Evolutionary conservation across 1,284 basidiomycete genomes (phyloP).

Genomic region (Bondarzewia mesenterica): DNA sequence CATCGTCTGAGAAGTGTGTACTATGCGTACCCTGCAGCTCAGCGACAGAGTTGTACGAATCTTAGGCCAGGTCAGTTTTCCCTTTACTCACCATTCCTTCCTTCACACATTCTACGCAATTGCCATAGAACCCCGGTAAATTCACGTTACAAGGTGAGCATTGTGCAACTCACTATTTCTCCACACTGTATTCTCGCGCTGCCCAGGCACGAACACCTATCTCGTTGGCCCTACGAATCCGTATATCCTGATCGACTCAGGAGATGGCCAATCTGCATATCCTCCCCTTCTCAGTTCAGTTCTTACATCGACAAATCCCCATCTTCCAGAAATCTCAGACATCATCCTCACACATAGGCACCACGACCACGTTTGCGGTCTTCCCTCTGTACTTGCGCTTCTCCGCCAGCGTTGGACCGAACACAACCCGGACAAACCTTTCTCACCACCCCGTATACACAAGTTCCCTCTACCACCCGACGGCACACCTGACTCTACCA

Average conservation of each 20-base stretch:
- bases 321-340: conserved; percentile 59
- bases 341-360: conserved; percentile 92
- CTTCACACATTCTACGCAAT: background rate
- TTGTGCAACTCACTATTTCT: background rate
- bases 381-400: conserved; percentile 63
- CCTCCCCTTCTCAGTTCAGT: conserved; percentile 60
- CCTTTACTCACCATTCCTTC: background rate
- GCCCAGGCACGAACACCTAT: conserved; percentile 87
- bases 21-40: conserved; percentile 32
- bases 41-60: conserved; percentile 57
- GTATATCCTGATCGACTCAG: conserved; percentile 83
- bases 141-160: conserved; percentile 80
- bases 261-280: conserved; percentile 71
- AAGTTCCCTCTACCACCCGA: conserved; percentile 44
- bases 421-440: conserved; percentile 33
- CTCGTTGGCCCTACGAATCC: conserved; percentile 65
- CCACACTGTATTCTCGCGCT: background rate
- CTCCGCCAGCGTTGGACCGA: conserved; percentile 54
- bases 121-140: conserved; percentile 74
- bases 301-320: conserved; percentile 22
- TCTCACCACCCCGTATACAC: conserved; percentile 60
- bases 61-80: conserved; percentile 54
- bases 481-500: conserved; percentile 16
- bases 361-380: conserved; percentile 77
- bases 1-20: background rate